Conservation (phyloP, 2,329 filamentous ascomycete genomes). For the Colletotrichum tofieldiae region DNA sequence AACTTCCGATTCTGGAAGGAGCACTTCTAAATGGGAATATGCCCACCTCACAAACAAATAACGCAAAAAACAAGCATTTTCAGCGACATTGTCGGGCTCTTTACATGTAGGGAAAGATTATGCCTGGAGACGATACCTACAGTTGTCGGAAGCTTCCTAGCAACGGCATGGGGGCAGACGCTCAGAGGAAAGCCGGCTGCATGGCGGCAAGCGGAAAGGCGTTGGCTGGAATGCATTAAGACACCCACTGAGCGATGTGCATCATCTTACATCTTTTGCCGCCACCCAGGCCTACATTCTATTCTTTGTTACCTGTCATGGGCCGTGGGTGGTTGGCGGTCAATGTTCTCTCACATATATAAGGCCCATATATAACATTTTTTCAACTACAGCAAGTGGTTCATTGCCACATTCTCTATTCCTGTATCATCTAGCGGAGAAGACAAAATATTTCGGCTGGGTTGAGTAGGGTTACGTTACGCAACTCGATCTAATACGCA, state of each 20-base stretch:
- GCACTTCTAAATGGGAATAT: slow-evolving; percentile 72
- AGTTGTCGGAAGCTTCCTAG: slow-evolving; percentile 18
- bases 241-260: slow-evolving; percentile 34
- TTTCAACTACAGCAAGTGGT: slow-evolving; percentile 27
- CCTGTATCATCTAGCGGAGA: slow-evolving; percentile 5
- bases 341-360: slow-evolving; percentile 39
- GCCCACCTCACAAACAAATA: background rate
- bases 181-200: slow-evolving; percentile 12
- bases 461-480: background rate
- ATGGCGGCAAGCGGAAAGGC: slow-evolving; percentile 31
- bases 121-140: slow-evolving; percentile 24
- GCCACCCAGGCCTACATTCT: slow-evolving; percentile 26
- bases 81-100: slow-evolving; percentile 14
- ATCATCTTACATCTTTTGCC: slow-evolving; percentile 39
- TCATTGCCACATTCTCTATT: background rate
- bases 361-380: slow-evolving; percentile 37
- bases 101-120: slow-evolving; percentile 18
- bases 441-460: background rate
- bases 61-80: slow-evolving; percentile 20
- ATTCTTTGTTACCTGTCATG: slow-evolving; percentile 12
- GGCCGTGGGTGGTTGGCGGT: slow-evolving; percentile 17
- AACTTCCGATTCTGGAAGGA: slow-evolving; percentile 99
- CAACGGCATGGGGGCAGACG: slow-evolving; percentile 5
- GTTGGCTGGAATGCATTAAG: slow-evolving; percentile 41
- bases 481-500: slow-evolving; percentile 1